These are phyloP conservation scores for Amylostereum areolatum DNA, from an alignment of 1,284 basidiomycete species.

Conservation along the genomic window DNA sequence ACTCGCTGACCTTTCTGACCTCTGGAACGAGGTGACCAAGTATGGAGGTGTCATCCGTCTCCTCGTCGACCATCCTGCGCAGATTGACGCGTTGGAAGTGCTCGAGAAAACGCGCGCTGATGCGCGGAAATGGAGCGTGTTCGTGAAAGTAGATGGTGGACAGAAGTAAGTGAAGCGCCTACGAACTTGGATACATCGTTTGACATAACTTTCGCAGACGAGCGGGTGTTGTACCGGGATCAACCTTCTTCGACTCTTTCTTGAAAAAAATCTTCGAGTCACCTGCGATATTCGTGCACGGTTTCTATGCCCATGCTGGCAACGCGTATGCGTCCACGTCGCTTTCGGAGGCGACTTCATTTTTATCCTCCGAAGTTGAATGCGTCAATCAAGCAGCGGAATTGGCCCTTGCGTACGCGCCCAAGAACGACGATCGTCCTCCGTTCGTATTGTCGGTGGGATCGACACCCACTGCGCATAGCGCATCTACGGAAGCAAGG, in stretches of 20 bases:
- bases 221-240: conserved; percentile 64
- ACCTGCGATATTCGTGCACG: conserved; percentile 57
- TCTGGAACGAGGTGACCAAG: conserved; percentile 50
- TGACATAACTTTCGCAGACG: conserved; percentile 42
- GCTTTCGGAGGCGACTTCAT: conserved; percentile 53
- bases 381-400: conserved; percentile 64
- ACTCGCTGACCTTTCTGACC: conserved; percentile 59
- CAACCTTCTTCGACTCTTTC: conserved; percentile 50
- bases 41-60: conserved; percentile 56
- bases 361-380: conserved; percentile 67
- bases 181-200: conserved; percentile 1
- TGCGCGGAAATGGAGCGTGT: conserved; percentile 61
- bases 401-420: conserved; percentile 46
- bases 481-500: conserved; percentile 51
- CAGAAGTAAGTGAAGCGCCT: conserved; percentile 49
- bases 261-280: conserved; percentile 48
- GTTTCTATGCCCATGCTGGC: conserved; percentile 81
- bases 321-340: conserved; percentile 72
- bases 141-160: conserved; percentile 79
- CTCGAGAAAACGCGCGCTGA: conserved; percentile 39
- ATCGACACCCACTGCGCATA: conserved; percentile 83
- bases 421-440: conserved; percentile 16
- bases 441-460: conserved; percentile 75
- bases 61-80: conserved; percentile 72
- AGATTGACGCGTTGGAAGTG: conserved; percentile 59